phyloP scores from a whole-genome alignment of 257 asterid species.

The Gentiana macrophylla region DNA sequence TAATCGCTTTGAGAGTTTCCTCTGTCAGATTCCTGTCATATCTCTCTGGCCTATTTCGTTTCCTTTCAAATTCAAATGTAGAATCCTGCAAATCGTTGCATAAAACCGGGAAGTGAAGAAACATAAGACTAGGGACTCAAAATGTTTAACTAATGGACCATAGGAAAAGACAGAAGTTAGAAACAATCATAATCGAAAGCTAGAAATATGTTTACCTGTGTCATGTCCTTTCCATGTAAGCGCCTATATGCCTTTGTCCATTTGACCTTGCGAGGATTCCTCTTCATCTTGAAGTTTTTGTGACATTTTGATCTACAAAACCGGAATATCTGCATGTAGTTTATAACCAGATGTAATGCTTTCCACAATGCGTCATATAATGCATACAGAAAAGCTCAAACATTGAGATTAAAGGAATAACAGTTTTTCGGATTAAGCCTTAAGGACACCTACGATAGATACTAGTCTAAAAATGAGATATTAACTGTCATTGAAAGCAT shows the following conservation, averaged over 20 bases:
- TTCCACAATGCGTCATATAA: too few relatives aligned
- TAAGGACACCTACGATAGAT: too few relatives aligned
- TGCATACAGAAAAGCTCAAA: too few relatives aligned
- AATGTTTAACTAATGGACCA: too few relatives aligned
- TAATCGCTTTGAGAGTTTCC: conserved; percentile 63
- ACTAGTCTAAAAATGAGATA: too few relatives aligned
- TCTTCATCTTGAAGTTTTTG: conserved; percentile 93
- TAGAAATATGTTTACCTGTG: conserved; percentile 39
- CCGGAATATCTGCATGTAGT: conserved; percentile 52
- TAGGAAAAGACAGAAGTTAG: not conserved
- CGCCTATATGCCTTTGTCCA: conserved; percentile 94
- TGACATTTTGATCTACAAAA: conserved; percentile 89
- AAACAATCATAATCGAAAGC: not conserved
- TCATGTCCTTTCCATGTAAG: conserved; percentile 88
- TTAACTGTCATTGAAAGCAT: too few relatives aligned
- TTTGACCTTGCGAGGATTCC: conserved; percentile 85
- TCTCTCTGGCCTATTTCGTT: conserved; percentile 79
- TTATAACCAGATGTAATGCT: too few relatives aligned
- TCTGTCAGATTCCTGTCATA: conserved; percentile 66
- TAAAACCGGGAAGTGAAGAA: not conserved
- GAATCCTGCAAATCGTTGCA: conserved; percentile 44
- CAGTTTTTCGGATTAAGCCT: too few relatives aligned
- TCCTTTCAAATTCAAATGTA: conserved; percentile 93
- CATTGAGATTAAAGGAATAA: too few relatives aligned
- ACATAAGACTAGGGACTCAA: not conserved